Conservation (phyloP, 2,329 filamentous ascomycete species). For the Pseudogymnoascus destructans region DNA sequence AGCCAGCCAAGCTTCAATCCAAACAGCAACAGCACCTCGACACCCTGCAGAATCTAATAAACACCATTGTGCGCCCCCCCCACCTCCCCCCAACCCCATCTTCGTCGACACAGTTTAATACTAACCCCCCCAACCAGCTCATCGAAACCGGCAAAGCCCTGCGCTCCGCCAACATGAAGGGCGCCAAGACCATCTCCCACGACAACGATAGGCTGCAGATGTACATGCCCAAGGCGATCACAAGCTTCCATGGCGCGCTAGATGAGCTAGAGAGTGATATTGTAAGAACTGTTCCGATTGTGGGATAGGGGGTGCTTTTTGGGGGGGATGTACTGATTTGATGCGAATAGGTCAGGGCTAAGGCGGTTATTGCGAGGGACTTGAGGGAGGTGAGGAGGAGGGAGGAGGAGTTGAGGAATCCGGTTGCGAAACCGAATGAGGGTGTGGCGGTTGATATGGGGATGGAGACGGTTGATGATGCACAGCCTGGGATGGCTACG, state of each 20-base stretch:
- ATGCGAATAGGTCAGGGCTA: slow-evolving; percentile 34
- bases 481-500: not conserved
- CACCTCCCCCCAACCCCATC: no score
- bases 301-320: not conserved
- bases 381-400: slow-evolving; percentile 29
- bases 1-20: not conserved
- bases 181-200: slow-evolving; percentile 28
- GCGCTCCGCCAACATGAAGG: slow-evolving; percentile 35
- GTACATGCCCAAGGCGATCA: slow-evolving; percentile 21
- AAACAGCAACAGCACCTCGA: slow-evolving; percentile 21
- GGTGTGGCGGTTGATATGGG: not conserved
- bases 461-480: not conserved
- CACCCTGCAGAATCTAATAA: slow-evolving; percentile 39
- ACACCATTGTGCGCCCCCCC: slow-evolving; percentile 34
- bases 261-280: slow-evolving; percentile 46
- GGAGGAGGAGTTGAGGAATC: slow-evolving; percentile 22
- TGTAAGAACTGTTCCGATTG: slow-evolving; percentile 28
- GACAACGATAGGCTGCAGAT: slow-evolving; percentile 17
- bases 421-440: slow-evolving; percentile 10
- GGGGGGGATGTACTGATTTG: slow-evolving; percentile 8
- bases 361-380: slow-evolving; percentile 42
- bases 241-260: slow-evolving; percentile 35
- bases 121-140: slow-evolving; percentile 31
- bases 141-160: slow-evolving; percentile 47
- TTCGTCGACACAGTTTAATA: not conserved